Conservation (phyloP, 2,329 filamentous ascomycete species). For the Colletotrichum sp. region DNA sequence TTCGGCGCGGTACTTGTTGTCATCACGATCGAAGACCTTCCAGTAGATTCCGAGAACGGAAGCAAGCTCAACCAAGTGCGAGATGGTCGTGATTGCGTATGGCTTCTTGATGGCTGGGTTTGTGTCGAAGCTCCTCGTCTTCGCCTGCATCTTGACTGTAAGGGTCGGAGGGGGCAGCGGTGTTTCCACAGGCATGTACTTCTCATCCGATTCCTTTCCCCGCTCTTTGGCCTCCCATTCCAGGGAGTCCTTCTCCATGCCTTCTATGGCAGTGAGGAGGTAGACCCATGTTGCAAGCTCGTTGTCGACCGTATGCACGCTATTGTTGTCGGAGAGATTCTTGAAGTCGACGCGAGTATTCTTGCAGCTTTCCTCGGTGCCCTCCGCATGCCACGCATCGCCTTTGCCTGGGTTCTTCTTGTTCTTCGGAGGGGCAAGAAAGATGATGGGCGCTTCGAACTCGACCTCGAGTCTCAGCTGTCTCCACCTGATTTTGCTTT, state of each 20-base stretch:
- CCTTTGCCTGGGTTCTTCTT: neutral
- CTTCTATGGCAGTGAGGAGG: neutral
- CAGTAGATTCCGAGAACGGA: conserved; percentile 43
- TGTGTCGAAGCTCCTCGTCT: neutral
- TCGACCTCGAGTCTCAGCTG: neutral
- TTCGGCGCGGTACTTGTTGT: conserved; percentile 39
- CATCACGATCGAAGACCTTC: conserved; percentile 41
- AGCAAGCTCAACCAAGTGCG: conserved; percentile 38
- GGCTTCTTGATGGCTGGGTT: conserved; percentile 26
- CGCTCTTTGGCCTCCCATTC: neutral
- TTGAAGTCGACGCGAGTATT: neutral
- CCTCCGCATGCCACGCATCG: neutral
- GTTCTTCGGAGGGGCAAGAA: neutral
- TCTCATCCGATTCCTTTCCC: neutral
- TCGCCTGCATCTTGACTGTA: neutral
- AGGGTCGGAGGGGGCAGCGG: neutral
- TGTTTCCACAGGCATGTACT: neutral
- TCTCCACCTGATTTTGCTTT: neutral
- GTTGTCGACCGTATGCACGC: neutral
- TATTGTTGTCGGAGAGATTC: no score
- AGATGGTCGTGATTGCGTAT: conserved; percentile 40
- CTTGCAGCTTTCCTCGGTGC: neutral
- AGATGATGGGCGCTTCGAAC: conserved; percentile 14
- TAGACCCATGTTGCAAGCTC: conserved; percentile 1
- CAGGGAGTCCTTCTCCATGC: conserved; percentile 1